Evolutionary conservation across 2,329 filamentous ascomycete species (phyloP).

Genomic region (Mycosphaerella arachidis): DNA sequence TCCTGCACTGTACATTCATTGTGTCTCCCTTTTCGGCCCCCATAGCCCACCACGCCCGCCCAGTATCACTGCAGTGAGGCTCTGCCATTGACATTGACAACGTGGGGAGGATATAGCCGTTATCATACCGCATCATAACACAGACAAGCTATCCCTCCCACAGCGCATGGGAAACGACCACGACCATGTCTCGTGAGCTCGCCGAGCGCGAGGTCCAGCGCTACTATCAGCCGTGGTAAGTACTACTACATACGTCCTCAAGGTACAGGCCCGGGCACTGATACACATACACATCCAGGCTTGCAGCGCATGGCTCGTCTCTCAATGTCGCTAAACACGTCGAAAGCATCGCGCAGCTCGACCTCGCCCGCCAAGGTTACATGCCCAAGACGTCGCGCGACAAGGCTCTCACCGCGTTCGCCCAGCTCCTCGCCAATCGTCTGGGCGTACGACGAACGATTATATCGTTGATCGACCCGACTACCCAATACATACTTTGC

Average conservation of each 20-base stretch:
- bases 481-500: slow-evolving; percentile 48
- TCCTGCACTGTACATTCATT: neutral
- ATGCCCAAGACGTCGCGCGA: slow-evolving; percentile 24
- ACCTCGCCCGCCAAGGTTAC: slow-evolving; percentile 24
- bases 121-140: neutral
- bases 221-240: slow-evolving; percentile 11
- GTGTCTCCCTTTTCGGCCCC: neutral
- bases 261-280: too few relatives aligned
- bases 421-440: slow-evolving; percentile 40
- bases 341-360: slow-evolving; percentile 20
- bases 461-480: slow-evolving; percentile 46
- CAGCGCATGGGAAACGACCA: neutral
- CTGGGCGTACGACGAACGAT: slow-evolving; percentile 35
- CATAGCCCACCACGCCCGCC: neutral
- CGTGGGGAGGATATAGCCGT: neutral
- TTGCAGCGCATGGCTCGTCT: slow-evolving; percentile 22
- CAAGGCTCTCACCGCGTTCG: slow-evolving; percentile 41
- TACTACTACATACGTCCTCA: neutral
- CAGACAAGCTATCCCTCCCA: neutral
- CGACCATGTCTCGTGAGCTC: neutral
- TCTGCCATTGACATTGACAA: neutral
- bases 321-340: slow-evolving; percentile 26
- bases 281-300: slow-evolving; percentile 19
- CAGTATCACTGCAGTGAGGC: neutral
- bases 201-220: slow-evolving; percentile 10